Evolutionary conservation across 1,139 yeast species (phyloP).

Genomic region (Magnusiomyces sp.): DNA sequence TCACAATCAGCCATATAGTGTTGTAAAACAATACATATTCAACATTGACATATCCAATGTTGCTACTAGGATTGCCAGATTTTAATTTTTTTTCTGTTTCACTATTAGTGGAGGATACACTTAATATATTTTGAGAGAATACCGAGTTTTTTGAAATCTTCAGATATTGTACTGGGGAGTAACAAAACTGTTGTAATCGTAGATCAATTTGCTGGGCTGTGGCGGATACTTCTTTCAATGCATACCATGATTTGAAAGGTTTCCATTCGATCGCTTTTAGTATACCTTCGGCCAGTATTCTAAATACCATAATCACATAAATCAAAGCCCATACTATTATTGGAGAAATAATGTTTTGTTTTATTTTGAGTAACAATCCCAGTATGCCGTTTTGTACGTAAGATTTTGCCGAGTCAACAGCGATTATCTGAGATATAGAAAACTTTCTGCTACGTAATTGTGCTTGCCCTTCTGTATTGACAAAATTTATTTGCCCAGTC

Average conservation of each 20-base stretch:
- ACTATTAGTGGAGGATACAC: too few species aligned
- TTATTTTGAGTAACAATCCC: constrained; percentile 10
- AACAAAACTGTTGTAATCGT: constrained; percentile 66
- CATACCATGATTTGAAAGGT: constrained; percentile 23
- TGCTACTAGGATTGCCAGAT: constrained; percentile 28
- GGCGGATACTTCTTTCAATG: constrained; percentile 45
- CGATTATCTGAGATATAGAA: constrained; percentile 21
- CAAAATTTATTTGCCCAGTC: background rate
- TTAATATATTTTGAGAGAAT: constrained; percentile 5
- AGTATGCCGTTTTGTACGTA: constrained; percentile 14
- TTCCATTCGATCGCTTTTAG: constrained; percentile 35
- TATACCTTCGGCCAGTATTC: constrained; percentile 30
- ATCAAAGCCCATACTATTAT: constrained; percentile 14
- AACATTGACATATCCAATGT: constrained; percentile 30
- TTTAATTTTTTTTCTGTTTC: background rate
- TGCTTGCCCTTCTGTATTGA: too few species aligned
- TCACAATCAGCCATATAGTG: constrained; percentile 76
- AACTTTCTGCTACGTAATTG: constrained; percentile 15
- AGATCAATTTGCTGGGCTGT: constrained; percentile 72
- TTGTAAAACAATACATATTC: constrained; percentile 88
- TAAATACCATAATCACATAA: constrained; percentile 18
- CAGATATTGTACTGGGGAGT: constrained; percentile 73
- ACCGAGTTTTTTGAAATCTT: constrained; percentile 36
- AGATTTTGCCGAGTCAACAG: constrained; percentile 22
- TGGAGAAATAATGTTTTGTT: constrained; percentile 9